Evolutionary conservation across 1,284 basidiomycete species (phyloP), one percentile per base, ranked within the genome.

Genomic region (Austroboletus niveus): DNA sequence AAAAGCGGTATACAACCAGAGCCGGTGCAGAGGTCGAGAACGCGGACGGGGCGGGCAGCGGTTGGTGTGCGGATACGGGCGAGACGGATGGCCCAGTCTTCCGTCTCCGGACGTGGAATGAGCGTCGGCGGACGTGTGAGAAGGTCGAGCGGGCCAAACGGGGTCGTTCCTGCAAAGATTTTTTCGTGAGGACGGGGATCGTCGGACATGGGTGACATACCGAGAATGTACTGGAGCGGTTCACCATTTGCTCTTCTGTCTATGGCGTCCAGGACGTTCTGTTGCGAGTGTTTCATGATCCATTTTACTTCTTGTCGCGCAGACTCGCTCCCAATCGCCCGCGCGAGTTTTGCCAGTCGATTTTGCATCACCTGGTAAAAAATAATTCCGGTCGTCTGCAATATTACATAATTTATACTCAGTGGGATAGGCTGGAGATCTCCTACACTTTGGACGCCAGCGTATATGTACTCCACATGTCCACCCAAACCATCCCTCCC

Each of bases 41-140:
- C 68, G 40, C 71, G 74, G 30, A 79, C 56, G n/a, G 78, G 76
- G 30, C 61, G 69, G 20, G 64, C 42, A 41, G 69, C 58, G n/a
- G 69, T 62, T 4, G 77, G 76, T 7, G 65, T 51, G 51, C 80
- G 60, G 11, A 62, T 63, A 9, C 75, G 69, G 27, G 84, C 74
- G 41, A 91, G 76, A 52, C 76, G 77, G 15, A 83, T 64, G 2
- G 81, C 73, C 89, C 88, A 89, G 65, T 92, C 72, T 60, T 96
- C 94, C 1, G 94, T 98, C 69, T 98, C 94, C 40, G 93, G 89
- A 8, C 94, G 86, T 4, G 94, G 94, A 42, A 97, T 97, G 54
- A 97, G 82, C 6, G 86, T 83, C 1, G 94, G 94, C 3, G 86
- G 73, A 24, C 88, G 82, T 5, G 79, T 75, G 48, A 82, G 72